Base-by-base conservation (phyloP, 192 early-diverging fungal genomes). In the Obelidium mucronatum region DNA sequence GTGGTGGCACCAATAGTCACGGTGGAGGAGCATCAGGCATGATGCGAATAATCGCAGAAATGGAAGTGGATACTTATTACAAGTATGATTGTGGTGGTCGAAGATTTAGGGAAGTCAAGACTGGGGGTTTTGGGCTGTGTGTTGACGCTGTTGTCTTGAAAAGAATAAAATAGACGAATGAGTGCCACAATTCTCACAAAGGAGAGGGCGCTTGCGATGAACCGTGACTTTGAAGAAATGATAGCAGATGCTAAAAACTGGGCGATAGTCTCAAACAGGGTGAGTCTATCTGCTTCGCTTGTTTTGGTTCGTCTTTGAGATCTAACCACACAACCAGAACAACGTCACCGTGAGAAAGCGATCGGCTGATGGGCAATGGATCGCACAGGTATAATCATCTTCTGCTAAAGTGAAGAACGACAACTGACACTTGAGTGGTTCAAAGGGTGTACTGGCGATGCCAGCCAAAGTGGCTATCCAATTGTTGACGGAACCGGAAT, bases 21-120 rank as follows among this genome's bases (percentile, higher is more conserved):
- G 22, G 61, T 11, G 13, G 76, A 75, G 4, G 48, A 54, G 39
- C 35, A 39, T n/a, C n/a, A n/a, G 44, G 44, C 8, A 6, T 11
- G 55, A 26, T 31, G 6, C 13, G 55, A 24, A 8, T 22, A 26
- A 24, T 58, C 26, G 55, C 24, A 24, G 55, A 22, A 24, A 24
- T 26, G 13, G 72, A 66, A 1, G 75, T 88, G 2, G 26, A 73
- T 11, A 72, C 77, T 39, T 86, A 70, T 67, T 88, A 81, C 79
- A 86, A 86, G 73, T 88, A 88, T 55, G 86, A 88, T 61, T 81
- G 70, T 34, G 86, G 84, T 0, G 78, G 78, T 6, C 52, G 86
- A 35, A 76, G 67, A 42, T 88, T 88, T 66, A 78, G 80, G 44
- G 36, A 63, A 19, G 54, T 87, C 1, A 79, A 79, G 36, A 87